phyloP scores from a whole-genome alignment of 352 stramenopile species.

The Phytophthora vignae region DNA sequence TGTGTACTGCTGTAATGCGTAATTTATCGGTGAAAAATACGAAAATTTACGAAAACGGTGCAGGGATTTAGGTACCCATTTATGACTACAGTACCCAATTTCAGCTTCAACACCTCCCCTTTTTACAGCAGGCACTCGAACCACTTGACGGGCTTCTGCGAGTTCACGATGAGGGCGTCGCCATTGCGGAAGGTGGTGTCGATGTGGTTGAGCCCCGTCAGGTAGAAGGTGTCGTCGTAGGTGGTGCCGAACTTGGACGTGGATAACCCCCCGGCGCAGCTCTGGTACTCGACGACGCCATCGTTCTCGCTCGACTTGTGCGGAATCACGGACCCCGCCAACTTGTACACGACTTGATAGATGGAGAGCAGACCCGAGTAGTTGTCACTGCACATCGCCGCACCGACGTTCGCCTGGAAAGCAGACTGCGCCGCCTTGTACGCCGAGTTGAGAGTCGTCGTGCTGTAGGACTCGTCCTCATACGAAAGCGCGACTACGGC shows the following conservation, averaged over 20 bases:
- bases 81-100: no score
- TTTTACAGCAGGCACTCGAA: no score
- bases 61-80: no score
- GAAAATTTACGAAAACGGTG: no score
- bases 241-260: slow-evolving; percentile 33
- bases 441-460: slow-evolving; percentile 14
- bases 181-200: slow-evolving; percentile 48
- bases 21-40: no score
- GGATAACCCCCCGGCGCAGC: slow-evolving; percentile 33
- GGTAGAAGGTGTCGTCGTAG: slow-evolving; percentile 36
- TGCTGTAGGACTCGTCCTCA: slow-evolving; percentile 23
- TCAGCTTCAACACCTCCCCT: no score
- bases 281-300: slow-evolving; percentile 44
- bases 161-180: slow-evolving; percentile 38
- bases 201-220: slow-evolving; percentile 44
- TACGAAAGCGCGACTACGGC: slow-evolving; percentile 32
- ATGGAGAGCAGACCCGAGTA: slow-evolving; percentile 40
- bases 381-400: slow-evolving; percentile 41
- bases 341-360: slow-evolving; percentile 22
- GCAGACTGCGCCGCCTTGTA: slow-evolving; percentile 29
- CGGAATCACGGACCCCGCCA: slow-evolving; percentile 27
- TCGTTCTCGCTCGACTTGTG: slow-evolving; percentile 40
- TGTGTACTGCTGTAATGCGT: no score
- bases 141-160: slow-evolving; percentile 30
- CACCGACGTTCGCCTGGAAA: slow-evolving; percentile 31